These are phyloP conservation scores for Claviceps monticola DNA, from an alignment of 2,329 filamentous ascomycete species.

Conservation along the genomic window DNA sequence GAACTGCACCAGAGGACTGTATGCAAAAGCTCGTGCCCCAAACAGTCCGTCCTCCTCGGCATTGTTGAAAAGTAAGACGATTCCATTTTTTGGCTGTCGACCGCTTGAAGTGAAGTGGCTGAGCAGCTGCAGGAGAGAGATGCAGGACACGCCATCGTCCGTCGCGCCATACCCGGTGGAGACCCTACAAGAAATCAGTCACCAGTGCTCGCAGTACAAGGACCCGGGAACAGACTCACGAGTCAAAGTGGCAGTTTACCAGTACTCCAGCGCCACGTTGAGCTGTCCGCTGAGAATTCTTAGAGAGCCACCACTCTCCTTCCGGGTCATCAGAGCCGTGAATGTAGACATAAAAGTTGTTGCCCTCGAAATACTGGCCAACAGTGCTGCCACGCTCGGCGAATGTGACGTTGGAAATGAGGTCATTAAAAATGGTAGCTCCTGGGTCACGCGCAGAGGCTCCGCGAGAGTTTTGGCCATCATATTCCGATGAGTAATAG, in stretches of 20 bases:
- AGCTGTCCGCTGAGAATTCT: conserved; percentile 26
- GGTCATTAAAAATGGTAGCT: conserved; percentile 66
- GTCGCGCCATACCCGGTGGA: conserved; percentile 87
- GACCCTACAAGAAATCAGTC: conserved; percentile 40
- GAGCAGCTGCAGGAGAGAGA: conserved; percentile 74
- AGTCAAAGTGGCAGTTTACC: conserved; percentile 89
- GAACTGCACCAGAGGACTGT: conserved; percentile 67
- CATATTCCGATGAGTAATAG: background rate
- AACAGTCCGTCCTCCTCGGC: conserved; percentile 89
- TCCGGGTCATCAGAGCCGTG: conserved; percentile 62
- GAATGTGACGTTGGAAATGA: conserved; percentile 63
- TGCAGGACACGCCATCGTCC: conserved; percentile 81
- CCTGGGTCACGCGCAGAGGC: conserved; percentile 8
- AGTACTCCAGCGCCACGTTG: conserved; percentile 63
- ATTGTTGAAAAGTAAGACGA: conserved; percentile 84
- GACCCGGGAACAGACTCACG: conserved; percentile 23
- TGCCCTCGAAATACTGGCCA: conserved; percentile 77
- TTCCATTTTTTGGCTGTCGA: conserved; percentile 61
- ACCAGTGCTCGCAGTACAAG: background rate
- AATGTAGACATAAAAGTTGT: conserved; percentile 85
- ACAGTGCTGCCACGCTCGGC: conserved; percentile 8
- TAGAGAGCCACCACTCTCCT: conserved; percentile 57
- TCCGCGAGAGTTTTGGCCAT: background rate
- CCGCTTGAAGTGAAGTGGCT: conserved; percentile 66
- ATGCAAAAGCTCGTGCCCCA: conserved; percentile 71